Conservation (phyloP, 1,284 basidiomycete species). For the Ganoderma lingzhi region DNA sequence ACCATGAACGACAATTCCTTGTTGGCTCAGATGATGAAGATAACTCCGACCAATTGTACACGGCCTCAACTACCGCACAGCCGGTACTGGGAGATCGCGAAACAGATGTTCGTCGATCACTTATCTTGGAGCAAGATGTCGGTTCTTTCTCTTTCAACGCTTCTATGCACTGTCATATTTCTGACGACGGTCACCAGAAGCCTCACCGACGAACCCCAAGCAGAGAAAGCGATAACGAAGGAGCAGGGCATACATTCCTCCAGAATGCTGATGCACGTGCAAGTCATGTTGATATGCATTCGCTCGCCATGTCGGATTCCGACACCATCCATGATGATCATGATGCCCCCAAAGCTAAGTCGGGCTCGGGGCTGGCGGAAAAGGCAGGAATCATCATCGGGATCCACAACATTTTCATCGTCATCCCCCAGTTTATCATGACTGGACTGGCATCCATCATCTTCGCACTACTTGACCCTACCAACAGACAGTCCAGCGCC, state of each 20-base stretch:
- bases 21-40: conserved; percentile 46
- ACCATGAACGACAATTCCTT: conserved; percentile 42
- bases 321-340: conserved; percentile 25
- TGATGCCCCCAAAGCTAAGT: conserved; percentile 16
- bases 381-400: conserved; percentile 94
- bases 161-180: conserved; percentile 38
- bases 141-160: conserved; percentile 41
- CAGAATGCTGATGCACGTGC: conserved; percentile 55
- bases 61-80: conserved; percentile 6
- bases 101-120: neutral
- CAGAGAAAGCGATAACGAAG: conserved; percentile 12
- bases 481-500: conserved; percentile 43
- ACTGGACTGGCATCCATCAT: conserved; percentile 72
- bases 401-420: conserved; percentile 92
- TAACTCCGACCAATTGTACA: conserved; percentile 24
- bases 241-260: conserved; percentile 41
- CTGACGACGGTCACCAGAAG: conserved; percentile 36
- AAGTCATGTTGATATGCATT: conserved; percentile 47
- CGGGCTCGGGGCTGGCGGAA: conserved; percentile 39
- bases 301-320: conserved; percentile 37
- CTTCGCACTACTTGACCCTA: conserved; percentile 73
- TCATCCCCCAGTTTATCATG: conserved; percentile 79
- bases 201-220: conserved; percentile 38
- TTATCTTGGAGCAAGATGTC: conserved; percentile 44
- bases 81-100: neutral